Evolutionary conservation across 2,329 filamentous ascomycete species (phyloP).

Genomic region (Neonectria neomacrospora): DNA sequence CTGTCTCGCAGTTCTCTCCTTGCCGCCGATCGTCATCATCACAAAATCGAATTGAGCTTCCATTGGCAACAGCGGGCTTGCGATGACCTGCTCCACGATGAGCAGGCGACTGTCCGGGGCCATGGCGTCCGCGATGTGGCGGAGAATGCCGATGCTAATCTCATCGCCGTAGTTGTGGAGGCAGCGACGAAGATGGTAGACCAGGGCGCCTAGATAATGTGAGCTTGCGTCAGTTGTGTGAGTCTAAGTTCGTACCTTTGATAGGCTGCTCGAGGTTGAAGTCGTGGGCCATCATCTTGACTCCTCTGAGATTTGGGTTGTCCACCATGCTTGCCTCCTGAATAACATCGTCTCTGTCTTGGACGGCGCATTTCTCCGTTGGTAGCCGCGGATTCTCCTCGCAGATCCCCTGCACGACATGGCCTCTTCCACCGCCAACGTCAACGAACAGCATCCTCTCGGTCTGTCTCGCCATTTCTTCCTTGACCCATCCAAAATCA

Average conservation of each 20-base stretch:
- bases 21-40: conserved; percentile 49
- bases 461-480: not conserved
- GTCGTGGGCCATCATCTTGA: conserved; percentile 36
- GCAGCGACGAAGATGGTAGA: conserved; percentile 46
- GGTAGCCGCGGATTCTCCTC: conserved; percentile 42
- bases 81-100: conserved; percentile 48
- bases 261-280: conserved; percentile 49
- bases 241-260: conserved; percentile 39
- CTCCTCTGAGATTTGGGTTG: conserved; percentile 5
- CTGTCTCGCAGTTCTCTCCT: conserved; percentile 45
- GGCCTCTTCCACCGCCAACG: conserved; percentile 49
- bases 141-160: conserved; percentile 44
- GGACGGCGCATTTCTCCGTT: conserved; percentile 44
- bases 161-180: conserved; percentile 52
- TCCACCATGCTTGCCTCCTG: conserved; percentile 36
- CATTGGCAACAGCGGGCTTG: conserved; percentile 40
- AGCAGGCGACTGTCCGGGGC: conserved; percentile 48
- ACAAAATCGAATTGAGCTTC: conserved; percentile 46
- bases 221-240: not conserved
- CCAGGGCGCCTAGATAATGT: conserved; percentile 44
- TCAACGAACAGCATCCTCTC: conserved; percentile 46
- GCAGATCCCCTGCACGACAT: conserved; percentile 43
- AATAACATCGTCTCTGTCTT: conserved; percentile 48
- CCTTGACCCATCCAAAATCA: conserved; percentile 46
- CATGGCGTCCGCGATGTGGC: conserved; percentile 46